Conservation (phyloP, 2,329 filamentous ascomycete species). For the Exophiala phaeomuriformis region DNA sequence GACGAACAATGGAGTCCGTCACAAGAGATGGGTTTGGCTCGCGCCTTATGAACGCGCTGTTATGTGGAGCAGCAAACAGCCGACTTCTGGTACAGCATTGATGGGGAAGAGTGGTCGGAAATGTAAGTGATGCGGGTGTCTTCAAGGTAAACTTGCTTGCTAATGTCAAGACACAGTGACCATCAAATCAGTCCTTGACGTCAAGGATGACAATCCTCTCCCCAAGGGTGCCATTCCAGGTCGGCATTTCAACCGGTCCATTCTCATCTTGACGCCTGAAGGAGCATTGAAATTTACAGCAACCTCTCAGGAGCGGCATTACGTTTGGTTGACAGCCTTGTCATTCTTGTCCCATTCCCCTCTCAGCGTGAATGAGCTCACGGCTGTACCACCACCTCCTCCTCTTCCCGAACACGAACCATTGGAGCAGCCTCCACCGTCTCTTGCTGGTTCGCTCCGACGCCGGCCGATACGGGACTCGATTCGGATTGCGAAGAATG, state of each 20-base stretch:
- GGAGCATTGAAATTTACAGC: constrained; percentile 94
- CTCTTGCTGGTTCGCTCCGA: constrained; percentile 45
- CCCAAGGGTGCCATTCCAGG: constrained; percentile 56
- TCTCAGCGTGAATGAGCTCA: constrained; percentile 68
- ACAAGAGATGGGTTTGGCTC: constrained; percentile 98
- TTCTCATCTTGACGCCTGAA: constrained; percentile 87
- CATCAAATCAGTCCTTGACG: constrained; percentile 94
- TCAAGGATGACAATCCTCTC: constrained; percentile 83
- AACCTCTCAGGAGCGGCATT: constrained; percentile 73
- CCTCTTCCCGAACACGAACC: constrained; percentile 38
- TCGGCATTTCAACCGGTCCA: constrained; percentile 77
- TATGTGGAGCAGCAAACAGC: constrained; percentile 98
- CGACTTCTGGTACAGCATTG: constrained; percentile 74
- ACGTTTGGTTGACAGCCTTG: constrained; percentile 86
- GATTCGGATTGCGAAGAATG: constrained; percentile 78
- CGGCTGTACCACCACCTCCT: constrained; percentile 49
- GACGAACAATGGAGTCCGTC: constrained; percentile 58
- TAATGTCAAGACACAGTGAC: constrained; percentile 53
- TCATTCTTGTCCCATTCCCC: constrained; percentile 91
- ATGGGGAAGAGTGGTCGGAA: constrained; percentile 94
- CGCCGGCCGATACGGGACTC: constrained; percentile 71
- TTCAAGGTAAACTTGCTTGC: constrained; percentile 26
- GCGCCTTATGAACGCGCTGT: constrained; percentile 93
- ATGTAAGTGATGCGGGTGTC: constrained; percentile 53
- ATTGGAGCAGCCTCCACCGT: constrained; percentile 12